These are phyloP conservation scores for Hericium coralloides DNA, from an alignment of 768 basidiomycete species.

Conservation along the genomic window DNA sequence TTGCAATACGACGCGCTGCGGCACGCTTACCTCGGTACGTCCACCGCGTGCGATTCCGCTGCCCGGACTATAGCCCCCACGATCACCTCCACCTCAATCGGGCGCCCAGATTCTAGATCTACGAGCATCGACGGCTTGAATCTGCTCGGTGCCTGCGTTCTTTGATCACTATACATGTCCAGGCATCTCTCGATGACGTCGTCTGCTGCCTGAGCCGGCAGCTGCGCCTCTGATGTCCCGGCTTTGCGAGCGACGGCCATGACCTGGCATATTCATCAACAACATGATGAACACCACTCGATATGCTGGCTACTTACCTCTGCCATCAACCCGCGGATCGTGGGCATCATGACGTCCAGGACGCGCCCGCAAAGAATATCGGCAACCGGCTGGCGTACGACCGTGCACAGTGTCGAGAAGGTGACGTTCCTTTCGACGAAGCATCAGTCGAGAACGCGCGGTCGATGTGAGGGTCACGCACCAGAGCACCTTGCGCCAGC, in stretches of 20 bases:
- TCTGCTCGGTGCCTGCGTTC: slow-evolving; percentile 13
- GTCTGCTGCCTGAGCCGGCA: slow-evolving; percentile 18
- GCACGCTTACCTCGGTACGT: slow-evolving; percentile 26
- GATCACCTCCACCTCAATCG: slow-evolving; percentile 62
- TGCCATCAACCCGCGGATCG: not conserved
- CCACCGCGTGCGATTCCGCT: slow-evolving; percentile 34
- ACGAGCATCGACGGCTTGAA: slow-evolving; percentile 45
- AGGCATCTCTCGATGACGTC: slow-evolving; percentile 14
- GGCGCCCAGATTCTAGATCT: slow-evolving; percentile 41
- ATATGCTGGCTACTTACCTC: not conserved
- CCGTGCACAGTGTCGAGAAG: not conserved
- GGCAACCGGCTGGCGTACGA: not conserved
- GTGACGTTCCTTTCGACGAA: not conserved
- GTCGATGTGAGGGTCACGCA: slow-evolving; percentile 14
- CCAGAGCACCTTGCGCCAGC: slow-evolving; percentile 25
- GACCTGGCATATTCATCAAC: not conserved
- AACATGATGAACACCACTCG: no score
- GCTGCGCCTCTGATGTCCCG: slow-evolving; percentile 6
- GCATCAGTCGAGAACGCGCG: slow-evolving; percentile 11
- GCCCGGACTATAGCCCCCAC: slow-evolving; percentile 51
- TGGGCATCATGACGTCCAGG: not conserved
- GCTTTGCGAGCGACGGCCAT: not conserved
- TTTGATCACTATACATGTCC: slow-evolving; percentile 5
- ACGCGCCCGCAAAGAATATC: not conserved
- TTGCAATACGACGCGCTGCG: not conserved